A percentile compares a stretch with the other conserved stretches of the same genome.
phyloP scores from a whole-genome alignment of 108 stramenopile genomes.

The Nitzschia sp. region DNA sequence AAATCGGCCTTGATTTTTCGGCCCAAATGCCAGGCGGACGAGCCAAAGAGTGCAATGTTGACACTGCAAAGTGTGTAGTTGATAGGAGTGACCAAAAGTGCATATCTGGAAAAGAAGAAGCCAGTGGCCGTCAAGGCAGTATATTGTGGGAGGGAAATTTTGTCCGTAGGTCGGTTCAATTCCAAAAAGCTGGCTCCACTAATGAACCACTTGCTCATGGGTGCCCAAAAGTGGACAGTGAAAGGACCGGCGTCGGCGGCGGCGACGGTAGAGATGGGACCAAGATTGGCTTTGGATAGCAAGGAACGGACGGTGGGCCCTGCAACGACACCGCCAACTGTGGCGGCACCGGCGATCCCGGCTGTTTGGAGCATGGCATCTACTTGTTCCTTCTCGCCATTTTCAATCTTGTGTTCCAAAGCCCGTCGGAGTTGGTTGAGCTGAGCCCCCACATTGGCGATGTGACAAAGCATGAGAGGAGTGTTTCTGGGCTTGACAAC shows the following conservation, averaged over 20 bases:
- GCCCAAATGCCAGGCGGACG: constrained; percentile 82
- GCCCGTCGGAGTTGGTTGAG: constrained; percentile 78
- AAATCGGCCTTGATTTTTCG: constrained; percentile 85
- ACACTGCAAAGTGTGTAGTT: constrained; percentile 82
- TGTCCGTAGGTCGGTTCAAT: constrained; percentile 81
- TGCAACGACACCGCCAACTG: constrained; percentile 50
- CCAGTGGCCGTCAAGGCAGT: constrained; percentile 80
- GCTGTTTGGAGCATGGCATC: constrained; percentile 60
- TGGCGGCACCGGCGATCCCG: constrained; percentile 61
- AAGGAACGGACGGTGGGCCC: constrained; percentile 59
- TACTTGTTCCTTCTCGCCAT: constrained; percentile 68
- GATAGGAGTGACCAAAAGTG: constrained; percentile 76
- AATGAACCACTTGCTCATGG: constrained; percentile 89
- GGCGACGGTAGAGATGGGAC: constrained; percentile 59
- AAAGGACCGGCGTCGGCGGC: constrained; percentile 70
- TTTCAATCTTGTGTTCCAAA: constrained; percentile 65
- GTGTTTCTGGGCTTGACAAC: constrained; percentile 81
- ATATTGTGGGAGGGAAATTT: constrained; percentile 82
- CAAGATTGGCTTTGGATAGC: constrained; percentile 55
- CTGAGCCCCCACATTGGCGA: constrained; percentile 80
- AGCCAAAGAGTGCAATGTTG: constrained; percentile 78
- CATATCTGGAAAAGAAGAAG: constrained; percentile 83
- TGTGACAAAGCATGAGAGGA: constrained; percentile 65
- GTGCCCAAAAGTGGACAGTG: constrained; percentile 64
- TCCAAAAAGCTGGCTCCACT: constrained; percentile 80